Conservation (phyloP, 192 early-diverging fungal genomes). For the Coemansia furcata region DNA sequence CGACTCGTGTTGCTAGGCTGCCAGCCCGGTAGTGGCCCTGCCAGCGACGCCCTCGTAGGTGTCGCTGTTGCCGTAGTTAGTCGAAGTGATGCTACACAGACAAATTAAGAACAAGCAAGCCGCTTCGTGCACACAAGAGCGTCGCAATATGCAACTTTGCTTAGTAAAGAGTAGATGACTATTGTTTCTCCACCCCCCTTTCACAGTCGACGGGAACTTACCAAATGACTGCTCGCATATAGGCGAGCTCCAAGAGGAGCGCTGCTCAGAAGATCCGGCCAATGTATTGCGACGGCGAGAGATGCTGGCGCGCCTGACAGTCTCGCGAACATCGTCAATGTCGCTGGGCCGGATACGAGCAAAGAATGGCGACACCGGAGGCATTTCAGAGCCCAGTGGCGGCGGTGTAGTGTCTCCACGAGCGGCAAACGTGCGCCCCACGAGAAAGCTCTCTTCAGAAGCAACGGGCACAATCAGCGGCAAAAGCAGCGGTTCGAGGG, state of each 20-base stretch:
- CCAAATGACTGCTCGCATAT: conserved; percentile 7
- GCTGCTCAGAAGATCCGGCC: background rate
- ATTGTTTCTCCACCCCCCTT: background rate
- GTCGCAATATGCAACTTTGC: background rate
- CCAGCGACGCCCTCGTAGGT: conserved; percentile 21
- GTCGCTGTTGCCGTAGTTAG: conserved; percentile 10
- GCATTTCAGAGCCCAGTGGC: conserved; percentile 36
- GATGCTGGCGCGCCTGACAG: conserved; percentile 21
- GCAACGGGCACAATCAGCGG: background rate
- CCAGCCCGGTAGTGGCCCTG: conserved; percentile 20
- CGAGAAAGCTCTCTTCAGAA: background rate
- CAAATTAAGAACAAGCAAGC: background rate
- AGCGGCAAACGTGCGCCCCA: background rate
- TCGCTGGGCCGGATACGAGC: conserved; percentile 21
- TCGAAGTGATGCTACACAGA: conserved; percentile 7
- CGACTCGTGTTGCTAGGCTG: conserved; percentile 3
- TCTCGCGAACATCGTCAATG: conserved; percentile 23
- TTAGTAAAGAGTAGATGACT: background rate
- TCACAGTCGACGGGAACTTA: conserved; percentile 6
- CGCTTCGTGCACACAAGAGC: conserved; percentile 6
- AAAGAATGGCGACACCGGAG: conserved; percentile 47
- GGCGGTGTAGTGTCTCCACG: background rate
- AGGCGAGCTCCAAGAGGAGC: conserved; percentile 4
- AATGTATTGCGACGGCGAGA: conserved; percentile 22
- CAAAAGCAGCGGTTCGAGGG: background rate